Base-by-base conservation (phyloP, 2,329 filamentous ascomycete genomes). In the Furcasterigmium sp. region DNA sequence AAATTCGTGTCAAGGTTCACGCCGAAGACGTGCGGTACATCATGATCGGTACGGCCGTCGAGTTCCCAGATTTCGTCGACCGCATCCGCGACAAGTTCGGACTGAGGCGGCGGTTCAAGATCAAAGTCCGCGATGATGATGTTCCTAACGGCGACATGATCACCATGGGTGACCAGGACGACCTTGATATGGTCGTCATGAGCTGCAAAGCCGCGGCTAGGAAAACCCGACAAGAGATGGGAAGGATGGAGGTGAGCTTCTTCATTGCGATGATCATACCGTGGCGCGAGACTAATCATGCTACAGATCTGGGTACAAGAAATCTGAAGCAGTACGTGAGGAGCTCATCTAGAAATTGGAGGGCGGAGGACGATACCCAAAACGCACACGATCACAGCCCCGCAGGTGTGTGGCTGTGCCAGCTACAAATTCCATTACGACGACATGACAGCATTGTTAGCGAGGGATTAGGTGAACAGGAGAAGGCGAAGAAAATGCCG, bases 161-260 rank as follows among this genome's bases (percentile, higher is more conserved):
- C 58, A 96, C 91, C 25, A 85, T 98, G 80, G 90, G 86, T 23
- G 93, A 98, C 62, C 88, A 96, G 63, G 93, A 98, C 57, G 93
- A 98, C 68, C 67, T 96, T 49, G 91, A 97, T 40, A 87, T 96
- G 81, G 82, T 88, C 21, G 75, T 97, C 42, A 76, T 79, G 61
- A 77, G 72, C 37, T 82, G 84, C 7, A 87, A 81, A 62, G 76
- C 77, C 39, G 68, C 71, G 46, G 90, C 86, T 38, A 80, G 74
- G 65, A 86, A 79, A 62, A 85, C 91, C 59, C 79, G 82, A 55
- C 74, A 76, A 49, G 91, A 95, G 50, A 85, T 90, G 71, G 90
- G 87, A 41, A 96, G 95, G 76, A 82, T 96, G 81, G 93, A 97
- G 80, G 89, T 96, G 64, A 77, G 87, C 72, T 32, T 35, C 18